Evolutionary conservation across 176 grass and related monocot species (phyloP).

Genomic region (Hyparrhenia diplandra): DNA sequence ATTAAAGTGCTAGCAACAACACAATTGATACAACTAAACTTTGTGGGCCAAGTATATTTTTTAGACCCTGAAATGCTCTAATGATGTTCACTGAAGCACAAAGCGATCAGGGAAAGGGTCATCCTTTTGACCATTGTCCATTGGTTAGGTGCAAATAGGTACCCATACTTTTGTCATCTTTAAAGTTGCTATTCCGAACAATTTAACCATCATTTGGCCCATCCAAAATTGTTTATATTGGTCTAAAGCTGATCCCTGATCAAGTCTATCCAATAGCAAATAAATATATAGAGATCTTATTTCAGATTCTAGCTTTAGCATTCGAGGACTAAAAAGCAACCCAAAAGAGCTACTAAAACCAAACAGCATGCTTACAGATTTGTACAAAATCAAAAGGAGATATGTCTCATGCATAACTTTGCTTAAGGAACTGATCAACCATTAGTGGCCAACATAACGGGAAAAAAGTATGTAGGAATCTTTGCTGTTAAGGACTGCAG

Average conservation of each 20-base stretch:
- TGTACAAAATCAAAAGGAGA: constrained; percentile 21
- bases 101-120: neutral
- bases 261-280: constrained; percentile 5
- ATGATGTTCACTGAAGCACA: constrained; percentile 13
- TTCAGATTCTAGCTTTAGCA: constrained; percentile 1
- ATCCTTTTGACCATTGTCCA: constrained; percentile 42
- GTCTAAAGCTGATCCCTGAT: constrained; percentile 28
- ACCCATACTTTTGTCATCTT: constrained; percentile 32
- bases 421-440: constrained; percentile 23
- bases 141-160: constrained; percentile 10
- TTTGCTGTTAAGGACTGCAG: constrained; percentile 27
- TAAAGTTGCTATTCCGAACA: constrained; percentile 22
- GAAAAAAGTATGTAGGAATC: constrained; percentile 35
- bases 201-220: constrained; percentile 23
- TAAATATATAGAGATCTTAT: neutral
- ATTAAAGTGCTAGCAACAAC: neutral
- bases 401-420: constrained; percentile 16
- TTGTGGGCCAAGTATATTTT: constrained; percentile 13
- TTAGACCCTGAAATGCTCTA: constrained; percentile 23
- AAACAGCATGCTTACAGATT: constrained; percentile 22
- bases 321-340: constrained; percentile 12
- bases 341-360: constrained; percentile 15
- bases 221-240: constrained; percentile 23
- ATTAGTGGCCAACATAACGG: constrained; percentile 36
- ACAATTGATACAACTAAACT: neutral